phyloP scores from a whole-genome alignment of 1,139 yeast genomes.

The Pichia sp. region DNA sequence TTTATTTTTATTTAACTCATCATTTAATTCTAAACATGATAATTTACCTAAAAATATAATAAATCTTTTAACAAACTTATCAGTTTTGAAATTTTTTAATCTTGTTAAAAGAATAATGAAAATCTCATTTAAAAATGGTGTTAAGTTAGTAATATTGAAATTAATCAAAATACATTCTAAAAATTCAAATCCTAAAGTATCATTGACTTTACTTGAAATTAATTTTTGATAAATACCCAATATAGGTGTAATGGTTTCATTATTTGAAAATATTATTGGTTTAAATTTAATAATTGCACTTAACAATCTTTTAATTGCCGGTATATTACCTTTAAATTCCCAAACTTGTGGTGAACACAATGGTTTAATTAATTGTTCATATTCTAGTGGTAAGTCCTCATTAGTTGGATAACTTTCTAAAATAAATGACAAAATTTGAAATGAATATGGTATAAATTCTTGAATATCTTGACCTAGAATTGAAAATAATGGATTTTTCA shows the following conservation, averaged over 20 bases:
- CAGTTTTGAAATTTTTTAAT: constrained; percentile 75
- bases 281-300: constrained; percentile 66
- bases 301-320: constrained; percentile 80
- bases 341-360: constrained; percentile 82
- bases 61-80: constrained; percentile 68
- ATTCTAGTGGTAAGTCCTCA: constrained; percentile 53
- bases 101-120: constrained; percentile 74
- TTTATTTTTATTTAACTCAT: constrained; percentile 25
- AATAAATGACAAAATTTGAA: constrained; percentile 78
- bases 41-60: constrained; percentile 58
- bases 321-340: constrained; percentile 91
- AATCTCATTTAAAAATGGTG: constrained; percentile 61
- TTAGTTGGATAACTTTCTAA: constrained; percentile 56
- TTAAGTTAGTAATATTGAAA: constrained; percentile 45
- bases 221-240: constrained; percentile 96
- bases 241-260: constrained; percentile 58
- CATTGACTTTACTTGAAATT: constrained; percentile 78
- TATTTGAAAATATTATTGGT: constrained; percentile 41
- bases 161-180: constrained; percentile 60
- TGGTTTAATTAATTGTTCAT: constrained; percentile 66
- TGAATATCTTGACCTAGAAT: constrained; percentile 81
- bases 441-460: constrained; percentile 88
- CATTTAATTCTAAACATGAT: constrained; percentile 30
- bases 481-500: constrained; percentile 61
- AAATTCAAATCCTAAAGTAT: constrained; percentile 76